Percentiles rank a stretch among this genome's conserved stretches.
phyloP scores from a whole-genome alignment of 768 basidiomycete genomes.

The Tulasnella sp. region DNA sequence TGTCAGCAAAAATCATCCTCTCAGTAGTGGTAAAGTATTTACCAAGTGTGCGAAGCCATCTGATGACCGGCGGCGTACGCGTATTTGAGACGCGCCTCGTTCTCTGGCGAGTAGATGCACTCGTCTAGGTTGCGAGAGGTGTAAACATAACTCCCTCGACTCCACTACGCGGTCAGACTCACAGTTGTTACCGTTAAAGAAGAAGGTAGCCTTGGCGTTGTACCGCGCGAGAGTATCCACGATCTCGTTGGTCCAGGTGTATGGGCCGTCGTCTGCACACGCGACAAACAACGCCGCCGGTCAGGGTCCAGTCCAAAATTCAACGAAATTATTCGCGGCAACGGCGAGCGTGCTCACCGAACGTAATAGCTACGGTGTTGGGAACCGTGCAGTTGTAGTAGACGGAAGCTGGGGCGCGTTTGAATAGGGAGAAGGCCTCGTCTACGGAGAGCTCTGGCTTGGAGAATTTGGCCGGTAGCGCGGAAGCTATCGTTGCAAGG shows the following conservation, averaged over 20 bases:
- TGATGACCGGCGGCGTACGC: constrained; percentile 13
- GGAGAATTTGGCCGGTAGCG: not conserved
- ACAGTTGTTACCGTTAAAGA: constrained; percentile 22
- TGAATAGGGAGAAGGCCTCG: not conserved
- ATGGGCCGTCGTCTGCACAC: constrained; percentile 28
- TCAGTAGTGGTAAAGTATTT: not conserved
- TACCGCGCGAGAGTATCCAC: not conserved
- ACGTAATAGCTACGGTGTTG: not conserved
- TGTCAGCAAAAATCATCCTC: not conserved
- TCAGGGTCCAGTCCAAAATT: constrained; percentile 2
- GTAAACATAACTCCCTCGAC: not conserved
- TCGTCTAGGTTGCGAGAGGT: not conserved
- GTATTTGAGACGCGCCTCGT: not conserved
- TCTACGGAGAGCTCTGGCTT: not conserved
- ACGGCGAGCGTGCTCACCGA: not conserved
- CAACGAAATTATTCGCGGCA: not conserved
- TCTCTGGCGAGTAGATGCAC: constrained; percentile 3
- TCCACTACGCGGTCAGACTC: not conserved
- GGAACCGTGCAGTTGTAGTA: not conserved
- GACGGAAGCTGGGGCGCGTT: not conserved
- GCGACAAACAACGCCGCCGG: not conserved
- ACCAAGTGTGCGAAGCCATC: constrained; percentile 9
- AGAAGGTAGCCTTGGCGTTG: constrained; percentile 10
- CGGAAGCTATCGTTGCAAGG: not conserved
- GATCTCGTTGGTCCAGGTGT: constrained; percentile 5